Evolutionary conservation across 495 filamentous ascomycete species (phyloP).

Genomic region (Bathelium albidoporum): DNA sequence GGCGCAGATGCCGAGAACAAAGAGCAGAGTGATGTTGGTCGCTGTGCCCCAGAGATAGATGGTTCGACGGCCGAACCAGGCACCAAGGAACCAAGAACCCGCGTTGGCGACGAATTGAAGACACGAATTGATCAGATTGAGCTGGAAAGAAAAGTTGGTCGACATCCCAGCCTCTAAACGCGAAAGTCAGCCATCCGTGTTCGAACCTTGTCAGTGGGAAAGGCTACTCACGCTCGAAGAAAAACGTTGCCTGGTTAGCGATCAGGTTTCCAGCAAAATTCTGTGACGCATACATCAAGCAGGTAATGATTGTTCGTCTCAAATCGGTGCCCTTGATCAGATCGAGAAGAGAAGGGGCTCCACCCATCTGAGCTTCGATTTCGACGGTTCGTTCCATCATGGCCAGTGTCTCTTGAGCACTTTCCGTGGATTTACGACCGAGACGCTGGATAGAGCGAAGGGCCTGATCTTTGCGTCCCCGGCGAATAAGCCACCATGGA

Average conservation of each 20-base stretch:
- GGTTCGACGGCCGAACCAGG: slow-evolving; percentile 36
- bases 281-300: slow-evolving; percentile 32
- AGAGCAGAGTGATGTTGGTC: slow-evolving; percentile 46
- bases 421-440: not conserved
- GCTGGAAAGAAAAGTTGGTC: slow-evolving; percentile 13
- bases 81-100: slow-evolving; percentile 42
- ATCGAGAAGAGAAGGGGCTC: slow-evolving; percentile 45
- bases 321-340: slow-evolving; percentile 45
- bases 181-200: slow-evolving; percentile 9
- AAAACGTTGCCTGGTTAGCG: slow-evolving; percentile 27
- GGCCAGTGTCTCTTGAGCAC: slow-evolving; percentile 23
- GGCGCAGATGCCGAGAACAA: slow-evolving; percentile 35
- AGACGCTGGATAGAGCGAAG: slow-evolving; percentile 12
- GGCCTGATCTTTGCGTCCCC: slow-evolving; percentile 14
- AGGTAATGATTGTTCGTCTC: slow-evolving; percentile 46
- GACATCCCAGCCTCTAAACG: slow-evolving; percentile 19
- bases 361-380: slow-evolving; percentile 48
- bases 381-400: slow-evolving; percentile 47
- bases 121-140: slow-evolving; percentile 38
- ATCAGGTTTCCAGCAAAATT: slow-evolving; percentile 33
- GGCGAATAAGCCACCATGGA: slow-evolving; percentile 20
- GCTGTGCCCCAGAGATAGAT: slow-evolving; percentile 48
- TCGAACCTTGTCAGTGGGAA: slow-evolving; percentile 9
- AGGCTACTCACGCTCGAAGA: slow-evolving; percentile 23
- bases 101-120: slow-evolving; percentile 39